These are phyloP conservation scores for Coniferiporia sulphurascens DNA, from an alignment of 1,284 basidiomycete genomes.

Conservation along the genomic window DNA sequence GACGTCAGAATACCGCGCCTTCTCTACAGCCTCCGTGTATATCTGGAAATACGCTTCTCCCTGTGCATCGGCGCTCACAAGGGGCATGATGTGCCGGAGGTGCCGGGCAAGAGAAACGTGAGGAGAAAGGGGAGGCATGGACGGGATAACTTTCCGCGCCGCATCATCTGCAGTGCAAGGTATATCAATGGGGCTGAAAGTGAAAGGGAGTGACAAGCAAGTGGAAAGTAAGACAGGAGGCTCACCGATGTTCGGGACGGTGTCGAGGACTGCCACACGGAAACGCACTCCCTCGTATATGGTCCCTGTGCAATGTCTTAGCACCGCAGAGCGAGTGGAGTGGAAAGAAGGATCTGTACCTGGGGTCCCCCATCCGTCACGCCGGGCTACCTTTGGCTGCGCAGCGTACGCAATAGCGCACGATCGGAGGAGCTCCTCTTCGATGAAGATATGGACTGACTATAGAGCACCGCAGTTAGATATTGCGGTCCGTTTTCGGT, in stretches of 20 bases:
- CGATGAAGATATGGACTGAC: constrained; percentile 70
- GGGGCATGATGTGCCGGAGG: constrained; percentile 65
- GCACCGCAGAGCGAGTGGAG: background rate
- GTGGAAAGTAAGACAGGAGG: constrained; percentile 10
- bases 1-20: constrained; percentile 58
- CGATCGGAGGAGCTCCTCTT: constrained; percentile 73
- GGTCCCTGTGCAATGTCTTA: constrained; percentile 38
- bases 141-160: constrained; percentile 59
- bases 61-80: constrained; percentile 34
- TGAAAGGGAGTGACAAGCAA: background rate
- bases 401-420: constrained; percentile 75
- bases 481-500: too few species aligned
- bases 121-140: constrained; percentile 55
- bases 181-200: background rate
- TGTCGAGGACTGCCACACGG: constrained; percentile 58
- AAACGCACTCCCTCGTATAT: constrained; percentile 56
- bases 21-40: constrained; percentile 72
- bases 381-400: constrained; percentile 63
- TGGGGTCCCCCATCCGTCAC: constrained; percentile 79
- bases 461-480: constrained; percentile 26
- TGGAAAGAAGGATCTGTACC: constrained; percentile 37
- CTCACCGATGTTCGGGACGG: constrained; percentile 62
- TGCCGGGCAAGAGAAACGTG: constrained; percentile 69
- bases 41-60: constrained; percentile 43
- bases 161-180: constrained; percentile 44